Conservation (phyloP, 2,329 filamentous ascomycete species). For the Celoporthe dispersa region DNA sequence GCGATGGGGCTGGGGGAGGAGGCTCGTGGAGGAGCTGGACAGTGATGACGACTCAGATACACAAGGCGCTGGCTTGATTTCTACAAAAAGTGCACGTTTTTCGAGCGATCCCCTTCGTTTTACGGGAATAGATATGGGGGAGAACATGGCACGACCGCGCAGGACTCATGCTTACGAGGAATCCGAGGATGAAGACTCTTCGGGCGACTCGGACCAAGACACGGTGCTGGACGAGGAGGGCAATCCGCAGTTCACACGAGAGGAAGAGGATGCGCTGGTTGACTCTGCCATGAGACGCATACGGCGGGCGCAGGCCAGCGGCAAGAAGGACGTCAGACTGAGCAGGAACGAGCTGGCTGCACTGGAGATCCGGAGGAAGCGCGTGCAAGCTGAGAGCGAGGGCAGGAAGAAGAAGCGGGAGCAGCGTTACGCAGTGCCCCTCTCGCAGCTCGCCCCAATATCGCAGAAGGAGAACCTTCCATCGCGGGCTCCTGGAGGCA, state of each 20-base stretch:
- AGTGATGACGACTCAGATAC: slow-evolving; percentile 60
- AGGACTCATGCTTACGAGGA: slow-evolving; percentile 47
- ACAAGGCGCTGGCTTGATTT: slow-evolving; percentile 57
- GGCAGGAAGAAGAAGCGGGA: slow-evolving; percentile 45
- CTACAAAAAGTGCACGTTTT: slow-evolving; percentile 52
- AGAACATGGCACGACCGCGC: slow-evolving; percentile 43
- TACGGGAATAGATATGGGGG: slow-evolving; percentile 62
- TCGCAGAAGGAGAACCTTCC: slow-evolving; percentile 43
- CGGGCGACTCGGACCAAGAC: slow-evolving; percentile 54
- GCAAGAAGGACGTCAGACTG: slow-evolving; percentile 79
- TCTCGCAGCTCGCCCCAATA: slow-evolving; percentile 54
- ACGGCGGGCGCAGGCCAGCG: slow-evolving; percentile 74
- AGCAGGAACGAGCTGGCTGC: slow-evolving; percentile 81
- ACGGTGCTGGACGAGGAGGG: slow-evolving; percentile 55
- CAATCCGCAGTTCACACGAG: slow-evolving; percentile 61
- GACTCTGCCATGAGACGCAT: slow-evolving; percentile 82
- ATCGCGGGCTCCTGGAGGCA: slow-evolving; percentile 39
- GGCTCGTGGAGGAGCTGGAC: slow-evolving; percentile 71
- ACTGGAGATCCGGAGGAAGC: slow-evolving; percentile 69
- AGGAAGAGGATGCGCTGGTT: slow-evolving; percentile 76
- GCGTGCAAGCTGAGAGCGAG: slow-evolving; percentile 52
- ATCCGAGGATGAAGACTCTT: slow-evolving; percentile 49
- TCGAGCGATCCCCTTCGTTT: slow-evolving; percentile 64
- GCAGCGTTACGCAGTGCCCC: slow-evolving; percentile 56
- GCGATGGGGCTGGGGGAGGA: slow-evolving; percentile 38